A percentile compares a stretch with the other conserved stretches of the same genome.
phyloP scores from a whole-genome alignment of 306 rosid species.

The Datisca glomerata region DNA sequence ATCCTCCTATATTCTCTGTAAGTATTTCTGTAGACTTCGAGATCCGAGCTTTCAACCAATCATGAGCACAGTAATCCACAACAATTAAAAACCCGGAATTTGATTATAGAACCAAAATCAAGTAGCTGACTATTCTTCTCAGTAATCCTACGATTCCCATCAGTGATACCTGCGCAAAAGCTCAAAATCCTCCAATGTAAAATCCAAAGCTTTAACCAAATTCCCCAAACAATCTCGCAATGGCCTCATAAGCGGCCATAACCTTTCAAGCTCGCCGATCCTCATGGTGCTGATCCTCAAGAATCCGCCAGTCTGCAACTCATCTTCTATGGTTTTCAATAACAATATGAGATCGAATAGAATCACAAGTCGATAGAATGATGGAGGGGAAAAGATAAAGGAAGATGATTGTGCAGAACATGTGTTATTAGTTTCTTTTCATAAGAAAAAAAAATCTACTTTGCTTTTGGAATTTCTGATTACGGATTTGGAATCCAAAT shows the following conservation, averaged over 20 bases:
- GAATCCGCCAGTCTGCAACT: constrained; percentile 14
- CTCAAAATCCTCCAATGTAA: constrained; percentile 4
- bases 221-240: constrained; percentile 17
- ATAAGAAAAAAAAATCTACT: constrained; percentile 3
- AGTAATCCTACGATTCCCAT: constrained; percentile 7
- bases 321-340: constrained; percentile 22
- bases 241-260: constrained; percentile 16
- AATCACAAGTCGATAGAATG: constrained; percentile 9
- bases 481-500: too few relatives aligned
- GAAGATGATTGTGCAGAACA: constrained; percentile 1
- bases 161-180: constrained; percentile 3
- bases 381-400: neutral
- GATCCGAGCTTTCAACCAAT: constrained; percentile 37
- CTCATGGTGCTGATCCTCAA: constrained; percentile 18
- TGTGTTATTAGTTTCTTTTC: constrained; percentile 2
- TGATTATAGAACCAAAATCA: constrained; percentile 3
- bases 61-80: constrained; percentile 15
- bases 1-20: too few relatives aligned
- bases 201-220: neutral
- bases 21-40: too few relatives aligned
- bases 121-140: constrained; percentile 7
- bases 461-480: neutral
- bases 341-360: neutral
- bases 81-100: constrained; percentile 1
- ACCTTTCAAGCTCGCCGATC: too few relatives aligned